These are phyloP conservation scores for Pharus latifolius DNA, from an alignment of 176 grass and related monocot genomes.

Conservation along the genomic window DNA sequence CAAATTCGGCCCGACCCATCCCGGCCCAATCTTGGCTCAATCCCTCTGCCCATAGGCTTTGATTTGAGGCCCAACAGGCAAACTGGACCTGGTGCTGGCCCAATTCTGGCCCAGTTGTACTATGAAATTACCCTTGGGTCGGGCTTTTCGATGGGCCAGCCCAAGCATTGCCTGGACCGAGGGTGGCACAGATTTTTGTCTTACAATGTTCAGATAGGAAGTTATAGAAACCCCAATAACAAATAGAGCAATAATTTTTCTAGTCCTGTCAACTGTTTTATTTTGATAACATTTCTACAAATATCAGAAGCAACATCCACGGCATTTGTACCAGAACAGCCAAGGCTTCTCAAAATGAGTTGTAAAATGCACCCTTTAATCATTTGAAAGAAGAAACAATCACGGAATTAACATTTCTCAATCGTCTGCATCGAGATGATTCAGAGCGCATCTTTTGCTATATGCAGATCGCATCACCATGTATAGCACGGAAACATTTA, in stretches of 20 bases:
- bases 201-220: no score
- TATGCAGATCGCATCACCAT: slow-evolving; percentile 21
- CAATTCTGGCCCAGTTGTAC: no score
- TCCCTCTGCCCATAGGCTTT: no score
- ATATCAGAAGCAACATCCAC: slow-evolving; percentile 15
- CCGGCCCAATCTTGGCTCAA: no score
- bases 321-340: slow-evolving; percentile 15
- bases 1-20: no score
- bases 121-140: no score
- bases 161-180: no score
- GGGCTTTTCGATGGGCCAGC: no score
- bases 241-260: neutral
- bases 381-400: slow-evolving; percentile 28
- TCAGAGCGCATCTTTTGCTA: neutral
- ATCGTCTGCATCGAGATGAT: slow-evolving; percentile 17
- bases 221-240: neutral
- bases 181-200: no score
- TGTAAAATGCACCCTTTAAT: slow-evolving; percentile 18
- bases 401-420: slow-evolving; percentile 10
- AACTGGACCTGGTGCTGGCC: no score
- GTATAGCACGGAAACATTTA: slow-evolving; percentile 22
- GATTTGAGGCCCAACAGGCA: no score
- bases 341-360: slow-evolving; percentile 14
- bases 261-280: neutral
- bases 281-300: slow-evolving; percentile 18